Evolutionary conservation across 805 yeast species (phyloP).

Genomic region (Candida quercuum): DNA sequence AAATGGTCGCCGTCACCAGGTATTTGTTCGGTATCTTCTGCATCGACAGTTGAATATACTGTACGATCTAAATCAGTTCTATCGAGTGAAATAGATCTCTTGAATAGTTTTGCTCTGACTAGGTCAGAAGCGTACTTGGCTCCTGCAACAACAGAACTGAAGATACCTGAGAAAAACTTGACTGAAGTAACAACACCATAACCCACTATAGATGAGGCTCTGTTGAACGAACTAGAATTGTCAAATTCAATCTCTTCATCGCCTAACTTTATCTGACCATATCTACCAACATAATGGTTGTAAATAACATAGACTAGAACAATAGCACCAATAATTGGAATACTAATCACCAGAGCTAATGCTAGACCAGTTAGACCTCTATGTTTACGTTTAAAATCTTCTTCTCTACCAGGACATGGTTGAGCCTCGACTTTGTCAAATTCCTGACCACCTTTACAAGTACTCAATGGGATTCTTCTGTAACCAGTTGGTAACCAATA

Average conservation of each 20-base stretch:
- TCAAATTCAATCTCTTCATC: constrained; percentile 71
- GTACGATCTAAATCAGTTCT: constrained; percentile 8
- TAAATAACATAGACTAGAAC: constrained; percentile 66
- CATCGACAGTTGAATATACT: constrained; percentile 15
- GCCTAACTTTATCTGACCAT: constrained; percentile 84
- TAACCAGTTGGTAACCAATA: constrained; percentile 91
- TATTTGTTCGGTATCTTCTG: constrained; percentile 16
- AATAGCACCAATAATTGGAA: constrained; percentile 51
- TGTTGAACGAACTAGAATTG: constrained; percentile 51
- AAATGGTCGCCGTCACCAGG: constrained; percentile 11
- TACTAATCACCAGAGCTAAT: constrained; percentile 44
- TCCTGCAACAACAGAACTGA: neutral
- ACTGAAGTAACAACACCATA: constrained; percentile 28
- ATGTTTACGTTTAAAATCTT: constrained; percentile 50
- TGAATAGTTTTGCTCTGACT: constrained; percentile 14
- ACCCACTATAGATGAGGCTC: constrained; percentile 29
- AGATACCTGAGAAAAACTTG: constrained; percentile 15
- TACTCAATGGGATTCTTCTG: constrained; percentile 76
- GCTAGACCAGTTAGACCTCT: constrained; percentile 51
- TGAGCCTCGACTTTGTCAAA: constrained; percentile 59
- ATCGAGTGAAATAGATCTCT: constrained; percentile 17
- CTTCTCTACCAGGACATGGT: constrained; percentile 86
- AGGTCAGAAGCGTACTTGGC: constrained; percentile 3
- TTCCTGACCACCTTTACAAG: constrained; percentile 77
- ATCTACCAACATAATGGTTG: constrained; percentile 72